A percentile compares a stretch with the other conserved stretches of the same genome.
phyloP scores from a whole-genome alignment of 345 rosid species.

The Capsella bursapastoris region DNA sequence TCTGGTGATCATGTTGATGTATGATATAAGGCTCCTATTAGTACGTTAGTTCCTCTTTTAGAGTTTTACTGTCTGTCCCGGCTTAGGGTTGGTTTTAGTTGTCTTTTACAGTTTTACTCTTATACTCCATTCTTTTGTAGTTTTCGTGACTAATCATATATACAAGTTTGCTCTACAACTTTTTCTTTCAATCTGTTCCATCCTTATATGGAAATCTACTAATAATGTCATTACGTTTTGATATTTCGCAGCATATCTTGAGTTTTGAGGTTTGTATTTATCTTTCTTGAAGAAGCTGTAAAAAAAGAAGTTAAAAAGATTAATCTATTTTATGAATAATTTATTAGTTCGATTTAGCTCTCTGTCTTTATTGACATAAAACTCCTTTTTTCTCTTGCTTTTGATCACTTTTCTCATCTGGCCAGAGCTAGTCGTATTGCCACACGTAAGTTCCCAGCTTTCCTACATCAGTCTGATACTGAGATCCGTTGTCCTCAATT shows the following conservation, averaged over 20 bases:
- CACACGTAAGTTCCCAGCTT: neutral
- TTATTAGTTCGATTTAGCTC: neutral
- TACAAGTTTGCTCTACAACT: conserved; percentile 30
- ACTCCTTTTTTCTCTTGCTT: neutral
- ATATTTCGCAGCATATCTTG: neutral
- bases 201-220: neutral
- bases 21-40: conserved; percentile 37
- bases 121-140: conserved; percentile 42
- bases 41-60: conserved; percentile 30
- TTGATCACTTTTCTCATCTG: neutral
- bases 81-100: conserved; percentile 38
- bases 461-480: neutral
- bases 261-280: conserved; percentile 8
- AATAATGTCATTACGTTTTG: neutral
- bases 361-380: neutral
- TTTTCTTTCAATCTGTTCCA: neutral
- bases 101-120: conserved; percentile 10
- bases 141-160: conserved; percentile 35
- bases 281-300: neutral
- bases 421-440: neutral
- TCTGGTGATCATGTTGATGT: conserved; percentile 35
- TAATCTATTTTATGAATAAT: neutral
- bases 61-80: conserved; percentile 35
- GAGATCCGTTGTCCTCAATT: neutral
- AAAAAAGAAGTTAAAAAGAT: neutral